Evolutionary conservation across 305 asterid genomes (phyloP).

Genomic region (Solanum chacoense): DNA sequence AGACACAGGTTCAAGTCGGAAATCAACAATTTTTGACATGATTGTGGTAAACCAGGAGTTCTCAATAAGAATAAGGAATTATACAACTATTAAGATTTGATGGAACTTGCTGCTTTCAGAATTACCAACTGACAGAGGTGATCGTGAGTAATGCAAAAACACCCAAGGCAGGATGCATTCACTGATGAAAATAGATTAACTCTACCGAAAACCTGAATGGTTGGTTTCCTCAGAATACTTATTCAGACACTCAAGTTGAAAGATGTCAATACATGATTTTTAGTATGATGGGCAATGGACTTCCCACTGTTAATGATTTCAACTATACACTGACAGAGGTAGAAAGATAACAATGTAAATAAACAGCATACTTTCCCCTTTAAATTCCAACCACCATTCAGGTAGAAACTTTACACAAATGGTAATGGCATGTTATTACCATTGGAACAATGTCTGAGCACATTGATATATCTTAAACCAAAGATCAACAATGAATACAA

Average conservation of each 20-base stretch:
- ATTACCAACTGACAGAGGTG: neutral
- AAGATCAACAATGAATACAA: neutral
- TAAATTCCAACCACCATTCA: neutral
- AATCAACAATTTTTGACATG: neutral
- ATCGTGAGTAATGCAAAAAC: neutral
- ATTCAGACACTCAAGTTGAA: neutral
- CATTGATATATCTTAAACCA: neutral
- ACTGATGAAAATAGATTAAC: neutral
- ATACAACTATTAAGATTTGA: neutral
- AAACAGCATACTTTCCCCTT: neutral
- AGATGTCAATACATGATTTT: neutral
- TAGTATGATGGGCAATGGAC: neutral
- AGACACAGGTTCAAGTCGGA: neutral
- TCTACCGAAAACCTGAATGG: neutral
- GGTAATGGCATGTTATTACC: neutral
- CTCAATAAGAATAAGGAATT: neutral
- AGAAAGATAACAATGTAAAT: neutral
- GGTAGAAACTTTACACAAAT: neutral
- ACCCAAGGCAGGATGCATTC: neutral
- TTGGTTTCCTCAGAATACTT: neutral
- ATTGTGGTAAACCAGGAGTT: neutral
- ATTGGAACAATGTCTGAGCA: neutral
- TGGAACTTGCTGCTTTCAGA: neutral
- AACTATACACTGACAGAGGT: neutral
- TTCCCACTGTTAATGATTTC: neutral